Evolutionary conservation across 1,284 basidiomycete species (phyloP).

Genomic region (Leccinum subrobustum): DNA sequence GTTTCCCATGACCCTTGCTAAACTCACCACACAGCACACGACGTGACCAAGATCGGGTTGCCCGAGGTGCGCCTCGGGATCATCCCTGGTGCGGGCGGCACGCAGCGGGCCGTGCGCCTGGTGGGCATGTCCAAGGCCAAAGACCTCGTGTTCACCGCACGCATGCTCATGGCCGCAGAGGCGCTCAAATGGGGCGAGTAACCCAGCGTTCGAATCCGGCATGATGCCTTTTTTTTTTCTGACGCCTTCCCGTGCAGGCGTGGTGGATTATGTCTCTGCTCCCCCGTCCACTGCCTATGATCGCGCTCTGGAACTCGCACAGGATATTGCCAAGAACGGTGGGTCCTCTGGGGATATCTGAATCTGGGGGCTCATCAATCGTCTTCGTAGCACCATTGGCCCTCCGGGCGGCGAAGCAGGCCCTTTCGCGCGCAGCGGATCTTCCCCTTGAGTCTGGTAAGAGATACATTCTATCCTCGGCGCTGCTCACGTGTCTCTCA

Average conservation of each 20-base stretch:
- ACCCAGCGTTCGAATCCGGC: not conserved
- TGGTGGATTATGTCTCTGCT: slow-evolving; percentile 77
- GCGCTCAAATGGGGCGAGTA: slow-evolving; percentile 73
- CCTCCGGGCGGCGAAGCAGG: slow-evolving; percentile 84
- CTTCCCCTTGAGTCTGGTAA: slow-evolving; percentile 74
- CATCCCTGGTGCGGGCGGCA: slow-evolving; percentile 95
- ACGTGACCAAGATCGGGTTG: slow-evolving; percentile 69
- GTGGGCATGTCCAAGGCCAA: slow-evolving; percentile 85
- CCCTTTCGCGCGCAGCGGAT: slow-evolving; percentile 79
- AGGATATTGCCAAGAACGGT: slow-evolving; percentile 73
- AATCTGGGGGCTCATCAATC: not conserved
- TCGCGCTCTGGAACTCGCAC: slow-evolving; percentile 62
- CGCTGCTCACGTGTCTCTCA: slow-evolving; percentile 21
- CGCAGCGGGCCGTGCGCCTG: slow-evolving; percentile 81
- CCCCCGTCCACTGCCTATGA: slow-evolving; percentile 60
- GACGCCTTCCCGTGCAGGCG: slow-evolving; percentile 44
- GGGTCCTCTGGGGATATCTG: slow-evolving; percentile 15
- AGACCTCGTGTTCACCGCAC: slow-evolving; percentile 75
- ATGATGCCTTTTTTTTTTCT: not conserved
- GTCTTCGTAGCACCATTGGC: slow-evolving; percentile 75
- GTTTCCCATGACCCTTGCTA: not conserved
- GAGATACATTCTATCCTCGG: slow-evolving; percentile 7
- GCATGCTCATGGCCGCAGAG: slow-evolving; percentile 56
- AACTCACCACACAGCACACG: slow-evolving; percentile 38
- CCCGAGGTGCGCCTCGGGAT: slow-evolving; percentile 84